Evolutionary conservation across 2,329 filamentous ascomycete species (phyloP).

Genomic region (Karstenula rhodostoma): DNA sequence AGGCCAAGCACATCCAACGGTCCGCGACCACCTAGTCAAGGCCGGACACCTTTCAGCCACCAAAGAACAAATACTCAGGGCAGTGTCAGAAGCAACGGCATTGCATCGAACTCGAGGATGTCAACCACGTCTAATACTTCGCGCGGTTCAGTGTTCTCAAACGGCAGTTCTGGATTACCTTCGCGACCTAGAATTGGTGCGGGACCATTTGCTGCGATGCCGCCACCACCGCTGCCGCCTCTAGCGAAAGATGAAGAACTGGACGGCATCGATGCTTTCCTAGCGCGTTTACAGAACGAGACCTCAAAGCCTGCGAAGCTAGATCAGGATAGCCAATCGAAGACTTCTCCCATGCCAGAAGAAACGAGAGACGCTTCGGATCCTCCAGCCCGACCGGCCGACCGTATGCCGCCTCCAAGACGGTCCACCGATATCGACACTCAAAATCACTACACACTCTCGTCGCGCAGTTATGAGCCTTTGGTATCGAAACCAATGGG

Average conservation of each 20-base stretch:
- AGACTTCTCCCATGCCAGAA: conserved; percentile 31
- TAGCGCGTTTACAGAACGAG: conserved; percentile 47
- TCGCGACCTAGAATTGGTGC: conserved; percentile 32
- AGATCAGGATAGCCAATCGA: conserved; percentile 27
- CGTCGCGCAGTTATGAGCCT: conserved; percentile 35
- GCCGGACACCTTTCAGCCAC: conserved; percentile 41
- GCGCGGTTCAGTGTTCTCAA: conserved; percentile 42
- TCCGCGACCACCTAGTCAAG: conserved; percentile 33
- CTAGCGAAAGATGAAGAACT: conserved; percentile 28
- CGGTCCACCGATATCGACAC: conserved; percentile 32
- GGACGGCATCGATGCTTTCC: conserved; percentile 50
- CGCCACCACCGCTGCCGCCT: conserved; percentile 33
- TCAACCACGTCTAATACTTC: conserved; percentile 44
- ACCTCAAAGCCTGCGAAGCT: conserved; percentile 29
- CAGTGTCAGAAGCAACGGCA: conserved; percentile 37
- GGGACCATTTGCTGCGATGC: conserved; percentile 17
- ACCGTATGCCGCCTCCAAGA: conserved; percentile 31
- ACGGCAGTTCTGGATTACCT: conserved; percentile 34
- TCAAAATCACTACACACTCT: conserved; percentile 31
- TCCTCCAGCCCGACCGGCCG: conserved; percentile 37
- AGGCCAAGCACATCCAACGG: conserved; percentile 47
- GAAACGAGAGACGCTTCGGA: conserved; percentile 30
- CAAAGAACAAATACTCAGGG: conserved; percentile 47
- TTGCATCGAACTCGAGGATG: conserved; percentile 38
- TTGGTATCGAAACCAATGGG: conserved; percentile 21